Evolutionary conservation across 2,329 filamentous ascomycete species (phyloP), one percentile per base, ranked within the genome.

Genomic region (Dothiorella sarmentorum): DNA sequence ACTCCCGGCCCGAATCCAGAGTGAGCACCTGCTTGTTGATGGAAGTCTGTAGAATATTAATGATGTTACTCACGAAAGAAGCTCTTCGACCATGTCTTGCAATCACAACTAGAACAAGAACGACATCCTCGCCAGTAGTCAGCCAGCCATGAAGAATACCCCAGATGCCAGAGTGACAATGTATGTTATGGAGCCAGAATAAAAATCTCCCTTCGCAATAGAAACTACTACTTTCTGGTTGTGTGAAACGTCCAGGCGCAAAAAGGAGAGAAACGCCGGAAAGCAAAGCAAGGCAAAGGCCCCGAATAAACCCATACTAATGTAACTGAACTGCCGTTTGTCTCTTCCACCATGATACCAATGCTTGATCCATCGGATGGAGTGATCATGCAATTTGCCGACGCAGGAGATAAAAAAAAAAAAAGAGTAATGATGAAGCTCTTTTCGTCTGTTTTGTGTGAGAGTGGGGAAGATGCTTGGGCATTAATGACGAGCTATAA

Each of bases 161-260:
- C n/a, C n/a, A n/a, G n/a, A n/a, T n/a, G n/a, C n/a, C n/a, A n/a
- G n/a, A n/a, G n/a, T n/a, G n/a, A n/a, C n/a, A n/a, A n/a, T n/a
- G n/a, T n/a, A n/a, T n/a, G n/a, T n/a, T n/a, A n/a, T n/a, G n/a
- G n/a, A n/a, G n/a, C n/a, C n/a, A n/a, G n/a, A n/a, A 31, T 31
- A 13, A 13, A 49, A 20, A 49, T 20, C 5, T 35, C 29, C 44
- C 29, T 49, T 49, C 44, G 26, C 29, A 51, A 51, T 51, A 26
- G 27, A 51, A 51, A 51, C 47, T 51, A 51, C 47, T 51, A 24
- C 10, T 20, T 51, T 51, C 47, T 37, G n/a, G 47, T 51, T 51
- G 27, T 27, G 47, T n/a, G 18, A n/a, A 17, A 33, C n/a, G 22
- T 20, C 13, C 26, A 20, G 18, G 18, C n/a, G 18, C 29, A 35